Conservation (phyloP, 257 asterid species). For the Capsicum rhomboideum region DNA sequence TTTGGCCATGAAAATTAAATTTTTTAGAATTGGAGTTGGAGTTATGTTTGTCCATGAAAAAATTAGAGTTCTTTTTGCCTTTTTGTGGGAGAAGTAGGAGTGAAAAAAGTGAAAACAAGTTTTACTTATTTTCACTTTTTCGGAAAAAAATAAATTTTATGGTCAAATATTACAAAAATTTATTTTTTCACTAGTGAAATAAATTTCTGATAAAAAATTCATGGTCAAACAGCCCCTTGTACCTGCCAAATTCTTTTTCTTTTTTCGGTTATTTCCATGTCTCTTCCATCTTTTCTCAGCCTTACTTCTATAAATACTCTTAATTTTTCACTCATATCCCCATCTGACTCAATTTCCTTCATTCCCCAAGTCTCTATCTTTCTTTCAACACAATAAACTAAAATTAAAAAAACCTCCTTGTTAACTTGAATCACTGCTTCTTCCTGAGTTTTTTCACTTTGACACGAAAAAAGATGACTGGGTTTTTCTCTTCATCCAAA, state of each 20-base stretch:
- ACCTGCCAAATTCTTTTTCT: background rate
- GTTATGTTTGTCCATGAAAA: too few relatives aligned
- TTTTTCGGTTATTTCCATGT: background rate
- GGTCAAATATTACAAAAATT: too few relatives aligned
- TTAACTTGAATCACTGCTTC: slow-evolving; percentile 1
- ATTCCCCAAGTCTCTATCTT: background rate
- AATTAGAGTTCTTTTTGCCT: too few relatives aligned
- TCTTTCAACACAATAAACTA: background rate
- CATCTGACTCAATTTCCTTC: background rate
- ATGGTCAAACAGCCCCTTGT: too few relatives aligned
- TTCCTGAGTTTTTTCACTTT: background rate
- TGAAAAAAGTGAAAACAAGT: too few relatives aligned
- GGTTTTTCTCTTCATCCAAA: slow-evolving; percentile 1
- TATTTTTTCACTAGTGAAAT: too few relatives aligned
- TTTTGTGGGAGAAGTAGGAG: too few relatives aligned
- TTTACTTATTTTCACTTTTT: too few relatives aligned
- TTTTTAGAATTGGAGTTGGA: too few relatives aligned
- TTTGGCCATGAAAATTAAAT: too few relatives aligned
- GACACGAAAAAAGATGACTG: background rate
- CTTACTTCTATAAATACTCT: background rate
- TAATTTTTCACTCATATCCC: background rate
- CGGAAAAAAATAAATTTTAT: too few relatives aligned
- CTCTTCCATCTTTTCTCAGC: background rate
- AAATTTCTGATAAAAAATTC: too few relatives aligned
- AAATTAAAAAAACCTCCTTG: background rate